Evolutionary conservation across 2,329 filamentous ascomycete species (phyloP), one percentile per base, ranked within the genome.

Genomic region (Mycosphaerella sp.): DNA sequence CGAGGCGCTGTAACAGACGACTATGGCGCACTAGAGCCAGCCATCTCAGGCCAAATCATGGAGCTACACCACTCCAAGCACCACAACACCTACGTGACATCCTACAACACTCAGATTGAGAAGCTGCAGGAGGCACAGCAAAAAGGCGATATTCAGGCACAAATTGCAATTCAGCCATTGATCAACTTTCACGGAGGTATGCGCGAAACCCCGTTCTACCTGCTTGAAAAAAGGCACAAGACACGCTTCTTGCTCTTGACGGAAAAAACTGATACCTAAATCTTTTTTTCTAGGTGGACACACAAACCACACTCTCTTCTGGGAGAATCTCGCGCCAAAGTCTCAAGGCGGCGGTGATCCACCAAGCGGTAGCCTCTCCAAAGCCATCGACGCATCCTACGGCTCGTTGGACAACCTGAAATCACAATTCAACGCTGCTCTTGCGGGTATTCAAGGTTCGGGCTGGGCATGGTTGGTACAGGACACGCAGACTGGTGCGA

Each of bases 51-150:
- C 70, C 82, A 93, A 74, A 95, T 95, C 76, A 95, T 95, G 90
- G 87, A 95, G 76, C 81, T 95, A 41, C 90, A 95, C 79, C 87
- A 95, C 81, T 84, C 81, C 75, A 91, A 89, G 74, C 89, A 95
- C 79, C 90, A 95, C 77, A 84, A 91, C 73, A 90, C 89, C 66
- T 95, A 95, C 71, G 88, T 95, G 63, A 93, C 84, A 72, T 86
- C 85, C 70, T 87, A 87, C 77, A 95, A 95, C 76, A 79, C 84
- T 55, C 85, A 87, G 52, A 75, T 82, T 60, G 83, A 89, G 71
- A 82, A 90, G 67, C 73, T 87, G 57, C 75, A 78, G 52, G 77
- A 81, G 17, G 80, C 81, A 25, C 70, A 77, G 53, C 62, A 70
- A 6, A 73, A 75, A 51, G 70, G 75, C 42, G 78, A 84, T 61